phyloP scores from a whole-genome alignment of 495 filamentous ascomycete species.

The Aspergillus baeticus region DNA sequence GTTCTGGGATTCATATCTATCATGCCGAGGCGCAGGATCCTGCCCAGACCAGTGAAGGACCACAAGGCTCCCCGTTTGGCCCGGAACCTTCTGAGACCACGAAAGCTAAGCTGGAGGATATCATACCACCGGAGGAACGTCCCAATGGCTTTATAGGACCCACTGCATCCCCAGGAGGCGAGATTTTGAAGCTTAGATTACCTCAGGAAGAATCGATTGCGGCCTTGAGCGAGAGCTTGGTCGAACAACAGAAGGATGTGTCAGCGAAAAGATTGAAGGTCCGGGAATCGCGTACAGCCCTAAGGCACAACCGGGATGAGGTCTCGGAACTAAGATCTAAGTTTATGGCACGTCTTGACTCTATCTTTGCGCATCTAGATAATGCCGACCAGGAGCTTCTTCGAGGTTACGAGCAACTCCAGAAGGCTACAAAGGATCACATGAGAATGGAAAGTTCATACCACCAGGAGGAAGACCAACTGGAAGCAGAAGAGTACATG shows the following conservation, averaged over 20 bases:
- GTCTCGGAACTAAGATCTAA: constrained; percentile 2
- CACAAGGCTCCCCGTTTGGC: not conserved
- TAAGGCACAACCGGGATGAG: constrained; percentile 16
- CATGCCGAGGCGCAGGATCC: not conserved
- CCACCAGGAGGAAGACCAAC: constrained; percentile 24
- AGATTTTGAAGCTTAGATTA: not conserved
- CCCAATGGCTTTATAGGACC: not conserved
- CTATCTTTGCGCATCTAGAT: constrained; percentile 7
- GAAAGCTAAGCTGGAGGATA: not conserved
- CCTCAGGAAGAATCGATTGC: not conserved
- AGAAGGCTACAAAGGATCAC: constrained; percentile 17
- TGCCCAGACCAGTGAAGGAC: not conserved
- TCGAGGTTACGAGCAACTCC: constrained; percentile 18
- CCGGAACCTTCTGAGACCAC: not conserved
- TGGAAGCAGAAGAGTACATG: constrained; percentile 25
- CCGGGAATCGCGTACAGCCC: constrained; percentile 7
- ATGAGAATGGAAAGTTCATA: constrained; percentile 25
- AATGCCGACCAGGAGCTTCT: constrained; percentile 1
- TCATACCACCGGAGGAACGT: not conserved
- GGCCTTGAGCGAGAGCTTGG: not conserved
- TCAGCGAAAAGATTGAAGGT: constrained; percentile 5
- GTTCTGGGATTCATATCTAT: not conserved
- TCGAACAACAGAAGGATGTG: constrained; percentile 9
- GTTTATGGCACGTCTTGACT: constrained; percentile 17
- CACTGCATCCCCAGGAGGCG: not conserved